phyloP scores from a whole-genome alignment of 306 rosid species.

The Fragaria iinumae region DNA sequence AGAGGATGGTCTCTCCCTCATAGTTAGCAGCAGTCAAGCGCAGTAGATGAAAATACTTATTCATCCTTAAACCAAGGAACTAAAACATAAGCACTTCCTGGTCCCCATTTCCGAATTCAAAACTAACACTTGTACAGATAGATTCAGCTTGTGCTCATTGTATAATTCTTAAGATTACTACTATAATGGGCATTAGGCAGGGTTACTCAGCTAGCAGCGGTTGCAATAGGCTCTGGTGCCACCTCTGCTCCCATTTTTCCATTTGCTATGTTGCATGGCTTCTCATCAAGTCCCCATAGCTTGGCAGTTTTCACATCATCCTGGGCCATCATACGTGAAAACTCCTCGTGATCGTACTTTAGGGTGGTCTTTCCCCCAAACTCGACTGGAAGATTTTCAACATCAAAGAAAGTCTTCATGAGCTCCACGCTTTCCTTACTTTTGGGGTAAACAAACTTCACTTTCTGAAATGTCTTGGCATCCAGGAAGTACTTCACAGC shows the following conservation, averaged over 20 bases:
- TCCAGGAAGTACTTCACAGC: slow-evolving; percentile 76
- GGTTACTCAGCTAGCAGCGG: slow-evolving; percentile 9
- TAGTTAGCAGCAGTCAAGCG: slow-evolving; percentile 1
- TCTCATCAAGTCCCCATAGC: slow-evolving; percentile 69
- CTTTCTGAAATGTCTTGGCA: slow-evolving; percentile 74
- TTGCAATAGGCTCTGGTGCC: slow-evolving; percentile 39
- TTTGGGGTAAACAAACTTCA: slow-evolving; percentile 76
- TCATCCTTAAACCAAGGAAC: slow-evolving; percentile 1
- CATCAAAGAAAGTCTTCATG: slow-evolving; percentile 77
- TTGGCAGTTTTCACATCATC: slow-evolving; percentile 82
- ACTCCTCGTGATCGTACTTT: slow-evolving; percentile 77
- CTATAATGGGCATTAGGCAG: background rate
- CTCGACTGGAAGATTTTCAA: slow-evolving; percentile 76
- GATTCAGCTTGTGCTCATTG: slow-evolving; percentile 5
- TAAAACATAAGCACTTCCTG: background rate
- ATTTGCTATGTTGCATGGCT: slow-evolving; percentile 34
- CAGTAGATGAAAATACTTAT: background rate
- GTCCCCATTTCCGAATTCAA: background rate
- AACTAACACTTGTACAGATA: background rate
- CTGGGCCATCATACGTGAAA: slow-evolving; percentile 63
- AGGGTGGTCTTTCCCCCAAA: slow-evolving; percentile 83
- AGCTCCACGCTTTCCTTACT: slow-evolving; percentile 67
- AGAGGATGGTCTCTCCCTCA: slow-evolving; percentile 9
- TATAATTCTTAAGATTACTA: slow-evolving; percentile 10
- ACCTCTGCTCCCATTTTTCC: slow-evolving; percentile 48